These are phyloP conservation scores for Cordyceps militaris DNA, from an alignment of 2,329 filamentous ascomycete genomes.

Conservation along the genomic window DNA sequence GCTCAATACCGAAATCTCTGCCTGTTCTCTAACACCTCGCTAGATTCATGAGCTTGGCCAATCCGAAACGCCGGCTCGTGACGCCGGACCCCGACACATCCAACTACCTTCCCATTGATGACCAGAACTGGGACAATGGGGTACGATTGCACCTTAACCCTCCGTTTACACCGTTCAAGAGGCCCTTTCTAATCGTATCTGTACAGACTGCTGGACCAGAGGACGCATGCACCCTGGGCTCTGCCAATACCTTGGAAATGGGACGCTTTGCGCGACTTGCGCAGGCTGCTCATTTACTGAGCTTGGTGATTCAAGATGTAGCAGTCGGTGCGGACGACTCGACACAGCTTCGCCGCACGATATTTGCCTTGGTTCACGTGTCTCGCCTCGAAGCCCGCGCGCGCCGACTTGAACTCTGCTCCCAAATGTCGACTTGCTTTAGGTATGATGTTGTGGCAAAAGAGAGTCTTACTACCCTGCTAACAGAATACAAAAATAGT, in stretches of 20 bases:
- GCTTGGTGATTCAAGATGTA: conserved; percentile 12
- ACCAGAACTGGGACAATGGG: conserved; percentile 13
- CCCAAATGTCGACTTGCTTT: conserved; percentile 16
- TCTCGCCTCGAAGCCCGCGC: conserved; percentile 12
- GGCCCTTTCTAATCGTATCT: neutral
- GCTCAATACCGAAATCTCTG: neutral
- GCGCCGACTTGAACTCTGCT: conserved; percentile 14
- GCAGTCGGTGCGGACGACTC: conserved; percentile 5
- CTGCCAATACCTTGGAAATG: conserved; percentile 11
- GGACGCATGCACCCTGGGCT: conserved; percentile 8
- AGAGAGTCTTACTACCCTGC: neutral
- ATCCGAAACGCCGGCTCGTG: conserved; percentile 11
- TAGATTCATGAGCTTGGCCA: conserved; percentile 12
- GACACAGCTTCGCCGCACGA: conserved; percentile 13
- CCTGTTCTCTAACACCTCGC: neutral
- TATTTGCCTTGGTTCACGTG: conserved; percentile 14
- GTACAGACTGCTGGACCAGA: neutral
- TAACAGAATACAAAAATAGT: neutral
- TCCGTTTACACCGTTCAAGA: neutral
- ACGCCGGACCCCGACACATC: conserved; percentile 14
- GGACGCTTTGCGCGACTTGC: conserved; percentile 16
- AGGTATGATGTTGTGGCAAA: conserved; percentile 8
- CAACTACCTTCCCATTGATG: conserved; percentile 12
- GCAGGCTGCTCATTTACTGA: conserved; percentile 17
- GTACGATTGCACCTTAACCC: neutral